phyloP scores from a whole-genome alignment of 495 filamentous ascomycete species.

The Hyphodiscus hymeniophilus region DNA sequence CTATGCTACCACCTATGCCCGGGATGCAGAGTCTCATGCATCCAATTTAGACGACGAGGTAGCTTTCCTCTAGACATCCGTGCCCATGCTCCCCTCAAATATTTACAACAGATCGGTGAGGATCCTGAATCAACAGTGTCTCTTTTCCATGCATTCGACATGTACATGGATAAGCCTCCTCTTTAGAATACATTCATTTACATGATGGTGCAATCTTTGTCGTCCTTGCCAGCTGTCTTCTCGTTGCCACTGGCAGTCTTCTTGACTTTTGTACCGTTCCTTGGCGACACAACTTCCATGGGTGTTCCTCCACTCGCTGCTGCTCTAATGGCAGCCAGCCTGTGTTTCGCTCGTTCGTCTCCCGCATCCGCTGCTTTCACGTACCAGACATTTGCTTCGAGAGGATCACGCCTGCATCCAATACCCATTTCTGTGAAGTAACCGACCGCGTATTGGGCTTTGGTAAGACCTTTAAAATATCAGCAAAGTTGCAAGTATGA shows the following conservation, averaged over 20 bases:
- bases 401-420: constrained; percentile 81
- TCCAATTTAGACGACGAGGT: not conserved
- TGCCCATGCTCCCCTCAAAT: not conserved
- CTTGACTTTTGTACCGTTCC: constrained; percentile 44
- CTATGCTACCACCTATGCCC: not conserved
- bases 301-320: constrained; percentile 68
- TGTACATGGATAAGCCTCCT: no score
- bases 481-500: constrained; percentile 6
- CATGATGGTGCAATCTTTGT: constrained; percentile 54
- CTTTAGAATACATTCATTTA: constrained; percentile 24
- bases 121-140: no score
- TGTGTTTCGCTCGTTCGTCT: constrained; percentile 78
- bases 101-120: not conserved
- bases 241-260: constrained; percentile 26
- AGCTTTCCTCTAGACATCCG: not conserved
- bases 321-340: constrained; percentile 76
- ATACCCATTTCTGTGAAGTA: constrained; percentile 99
- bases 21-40: not conserved
- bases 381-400: constrained; percentile 98
- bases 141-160: no score
- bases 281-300: constrained; percentile 35
- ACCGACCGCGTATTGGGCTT: constrained; percentile 90
- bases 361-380: constrained; percentile 91
- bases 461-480: constrained; percentile 58
- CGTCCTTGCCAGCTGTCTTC: constrained; percentile 25